Conservation (phyloP, 257 asterid genomes). For the Ilex aquifolium region DNA sequence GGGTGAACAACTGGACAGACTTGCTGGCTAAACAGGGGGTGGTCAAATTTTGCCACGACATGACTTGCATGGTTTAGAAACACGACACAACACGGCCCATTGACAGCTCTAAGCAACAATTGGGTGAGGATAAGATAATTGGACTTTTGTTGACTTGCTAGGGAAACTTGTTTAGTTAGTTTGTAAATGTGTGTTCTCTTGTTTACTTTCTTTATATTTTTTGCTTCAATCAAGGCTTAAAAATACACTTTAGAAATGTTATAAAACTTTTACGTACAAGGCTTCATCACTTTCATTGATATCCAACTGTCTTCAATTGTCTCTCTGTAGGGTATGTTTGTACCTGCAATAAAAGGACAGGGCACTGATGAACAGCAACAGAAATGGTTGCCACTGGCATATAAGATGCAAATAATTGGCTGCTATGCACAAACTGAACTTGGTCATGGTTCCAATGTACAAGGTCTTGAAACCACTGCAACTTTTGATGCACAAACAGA, state of each 20-base stretch:
- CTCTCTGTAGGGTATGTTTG: conserved; percentile 81
- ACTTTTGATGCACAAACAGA: conserved; percentile 90
- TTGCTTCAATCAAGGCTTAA: too few relatives aligned
- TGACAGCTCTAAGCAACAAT: too few relatives aligned
- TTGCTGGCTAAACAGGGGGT: too few relatives aligned
- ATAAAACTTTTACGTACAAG: not conserved
- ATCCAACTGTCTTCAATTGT: conserved; percentile 1
- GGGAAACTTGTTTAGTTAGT: too few relatives aligned
- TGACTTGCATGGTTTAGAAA: too few relatives aligned
- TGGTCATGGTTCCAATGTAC: conserved; percentile 98
- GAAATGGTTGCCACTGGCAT: conserved; percentile 88
- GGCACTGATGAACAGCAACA: conserved; percentile 88
- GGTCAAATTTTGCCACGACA: too few relatives aligned
- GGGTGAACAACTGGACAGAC: too few relatives aligned
- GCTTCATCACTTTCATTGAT: conserved; percentile 13
- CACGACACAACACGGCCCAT: too few relatives aligned
- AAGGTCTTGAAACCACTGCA: conserved; percentile 98
- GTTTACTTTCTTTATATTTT: not conserved
- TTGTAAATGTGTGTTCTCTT: too few relatives aligned
- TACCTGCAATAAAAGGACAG: conserved; percentile 91
- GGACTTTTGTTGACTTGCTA: too few relatives aligned
- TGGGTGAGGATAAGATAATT: too few relatives aligned
- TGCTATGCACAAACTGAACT: conserved; percentile 99
- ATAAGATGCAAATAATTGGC: conserved; percentile 97
- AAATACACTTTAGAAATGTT: too few relatives aligned